A percentile compares a stretch with the other conserved stretches of the same genome.
Evolutionary conservation across 495 filamentous ascomycete genomes (phyloP).

Genomic region (Tuber melanosporum): DNA sequence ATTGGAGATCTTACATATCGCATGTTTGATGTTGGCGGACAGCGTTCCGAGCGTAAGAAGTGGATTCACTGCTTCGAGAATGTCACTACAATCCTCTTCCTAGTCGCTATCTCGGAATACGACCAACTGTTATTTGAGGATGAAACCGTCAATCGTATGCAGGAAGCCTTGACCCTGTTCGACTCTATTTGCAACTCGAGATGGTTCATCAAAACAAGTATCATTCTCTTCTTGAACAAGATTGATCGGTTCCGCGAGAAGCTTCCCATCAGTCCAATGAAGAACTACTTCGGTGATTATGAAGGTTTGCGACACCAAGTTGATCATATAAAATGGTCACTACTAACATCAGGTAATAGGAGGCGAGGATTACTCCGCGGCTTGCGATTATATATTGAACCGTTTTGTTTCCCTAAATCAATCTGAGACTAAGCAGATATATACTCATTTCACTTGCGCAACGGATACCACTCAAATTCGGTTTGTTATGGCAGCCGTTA

Average conservation of each 20-base stretch:
- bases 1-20: constrained; percentile 96
- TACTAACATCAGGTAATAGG: constrained; percentile 47
- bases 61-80: constrained; percentile 99
- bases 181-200: constrained; percentile 99
- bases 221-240: constrained; percentile 99
- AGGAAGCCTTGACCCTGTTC: constrained; percentile 94
- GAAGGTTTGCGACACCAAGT: constrained; percentile 51
- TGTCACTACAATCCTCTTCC: constrained; percentile 95
- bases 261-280: constrained; percentile 97
- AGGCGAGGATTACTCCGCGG: constrained; percentile 83
- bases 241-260: constrained; percentile 99
- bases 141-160: constrained; percentile 95
- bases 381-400: constrained; percentile 96
- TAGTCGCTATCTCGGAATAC: constrained; percentile 98
- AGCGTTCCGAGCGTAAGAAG: constrained; percentile 99
- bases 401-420: constrained; percentile 96
- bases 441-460: constrained; percentile 98
- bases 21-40: constrained; percentile 99
- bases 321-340: constrained; percentile 5
- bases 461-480: constrained; percentile 97
- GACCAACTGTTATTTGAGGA: constrained; percentile 97
- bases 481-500: constrained; percentile 99
- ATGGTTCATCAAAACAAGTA: constrained; percentile 99
- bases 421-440: constrained; percentile 98
- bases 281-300: constrained; percentile 99